A percentile compares a stretch with the other conserved stretches of the same genome.
Conservation (phyloP, 179 eudicot genomes). For the Beta lomatogona region DNA sequence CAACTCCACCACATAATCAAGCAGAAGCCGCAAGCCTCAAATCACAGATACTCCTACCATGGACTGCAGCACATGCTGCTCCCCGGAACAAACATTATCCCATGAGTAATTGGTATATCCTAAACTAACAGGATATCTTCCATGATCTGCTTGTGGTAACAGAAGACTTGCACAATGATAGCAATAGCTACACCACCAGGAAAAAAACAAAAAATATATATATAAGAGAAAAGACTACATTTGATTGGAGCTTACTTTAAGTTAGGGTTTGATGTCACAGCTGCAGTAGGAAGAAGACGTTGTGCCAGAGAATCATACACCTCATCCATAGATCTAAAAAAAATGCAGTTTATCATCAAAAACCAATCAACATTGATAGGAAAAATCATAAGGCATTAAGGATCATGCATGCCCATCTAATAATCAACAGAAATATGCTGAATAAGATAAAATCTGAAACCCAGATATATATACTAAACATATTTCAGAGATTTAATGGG, state of each 20-base stretch:
- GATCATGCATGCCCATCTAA: background rate
- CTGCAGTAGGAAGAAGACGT: slow-evolving; percentile 75
- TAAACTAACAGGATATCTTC: background rate
- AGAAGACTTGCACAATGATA: slow-evolving; percentile 12
- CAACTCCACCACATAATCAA: too few species aligned
- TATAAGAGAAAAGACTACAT: too few species aligned
- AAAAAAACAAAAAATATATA: background rate
- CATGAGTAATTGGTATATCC: background rate
- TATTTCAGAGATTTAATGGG: background rate
- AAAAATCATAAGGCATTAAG: background rate
- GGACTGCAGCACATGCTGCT: background rate
- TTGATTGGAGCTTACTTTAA: slow-evolving; percentile 58
- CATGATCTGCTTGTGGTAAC: background rate
- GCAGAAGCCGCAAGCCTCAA: background rate
- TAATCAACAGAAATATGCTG: background rate
- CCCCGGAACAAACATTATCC: background rate
- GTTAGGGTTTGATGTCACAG: slow-evolving; percentile 58
- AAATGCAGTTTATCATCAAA: slow-evolving; percentile 14
- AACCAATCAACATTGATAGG: background rate
- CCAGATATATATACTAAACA: background rate
- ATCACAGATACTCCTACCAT: background rate
- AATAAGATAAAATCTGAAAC: background rate
- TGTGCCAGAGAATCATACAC: slow-evolving; percentile 77
- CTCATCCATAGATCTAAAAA: slow-evolving; percentile 80
- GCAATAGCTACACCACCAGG: background rate